Evolutionary conservation across 2,329 filamentous ascomycete genomes (phyloP).

Genomic region (Teratosphaeria epicoccoides): DNA sequence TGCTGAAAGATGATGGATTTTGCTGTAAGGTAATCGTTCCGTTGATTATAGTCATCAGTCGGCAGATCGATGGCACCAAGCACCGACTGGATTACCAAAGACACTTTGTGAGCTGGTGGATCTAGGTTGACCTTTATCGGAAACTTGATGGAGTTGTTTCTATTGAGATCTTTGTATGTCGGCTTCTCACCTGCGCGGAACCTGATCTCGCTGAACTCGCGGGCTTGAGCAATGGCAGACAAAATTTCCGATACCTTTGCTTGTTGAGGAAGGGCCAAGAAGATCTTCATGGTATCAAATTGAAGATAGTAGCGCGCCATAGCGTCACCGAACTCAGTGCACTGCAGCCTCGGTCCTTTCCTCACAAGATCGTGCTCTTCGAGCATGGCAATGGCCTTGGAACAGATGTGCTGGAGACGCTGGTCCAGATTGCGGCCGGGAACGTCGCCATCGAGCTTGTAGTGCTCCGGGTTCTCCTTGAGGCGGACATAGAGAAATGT

Average conservation of each 20-base stretch:
- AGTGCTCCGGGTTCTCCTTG: slow-evolving; percentile 58
- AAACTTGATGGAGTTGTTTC: slow-evolving; percentile 56
- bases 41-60: slow-evolving; percentile 46
- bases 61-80: slow-evolving; percentile 57
- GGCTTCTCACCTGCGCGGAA: slow-evolving; percentile 60
- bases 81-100: slow-evolving; percentile 64
- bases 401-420: slow-evolving; percentile 59
- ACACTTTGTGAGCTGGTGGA: slow-evolving; percentile 62
- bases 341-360: slow-evolving; percentile 39
- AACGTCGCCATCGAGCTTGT: slow-evolving; percentile 50
- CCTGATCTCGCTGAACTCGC: slow-evolving; percentile 62
- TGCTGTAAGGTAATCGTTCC: slow-evolving; percentile 49
- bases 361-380: slow-evolving; percentile 50
- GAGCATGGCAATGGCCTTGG: slow-evolving; percentile 55
- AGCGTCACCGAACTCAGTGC: slow-evolving; percentile 63
- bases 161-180: slow-evolving; percentile 63
- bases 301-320: slow-evolving; percentile 77
- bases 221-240: slow-evolving; percentile 53
- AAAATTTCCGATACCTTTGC: slow-evolving; percentile 58
- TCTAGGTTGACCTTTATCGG: slow-evolving; percentile 58
- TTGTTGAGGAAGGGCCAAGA: slow-evolving; percentile 52
- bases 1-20: slow-evolving; percentile 56
- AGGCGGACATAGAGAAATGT: slow-evolving; percentile 72
- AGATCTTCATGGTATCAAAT: slow-evolving; percentile 66
- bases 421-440: slow-evolving; percentile 47